A percentile compares a stretch with the other conserved stretches of the same genome.
These are phyloP conservation scores for Neocucurbitaria cava DNA, from an alignment of 2,329 filamentous ascomycete species.

Conservation along the genomic window DNA sequence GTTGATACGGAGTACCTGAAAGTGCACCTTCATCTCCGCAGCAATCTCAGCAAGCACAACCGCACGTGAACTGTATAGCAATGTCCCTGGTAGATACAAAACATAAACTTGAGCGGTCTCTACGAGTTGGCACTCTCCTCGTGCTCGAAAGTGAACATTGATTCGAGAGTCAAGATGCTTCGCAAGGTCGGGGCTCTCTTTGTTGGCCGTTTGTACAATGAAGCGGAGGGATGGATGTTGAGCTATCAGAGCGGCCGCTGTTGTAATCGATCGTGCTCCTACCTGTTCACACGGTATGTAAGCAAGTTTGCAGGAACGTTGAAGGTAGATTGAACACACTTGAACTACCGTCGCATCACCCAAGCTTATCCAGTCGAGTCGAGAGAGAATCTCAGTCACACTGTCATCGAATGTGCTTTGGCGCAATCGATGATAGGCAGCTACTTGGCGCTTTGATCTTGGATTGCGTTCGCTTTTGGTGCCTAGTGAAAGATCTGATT, in stretches of 20 bases:
- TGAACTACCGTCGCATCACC: constrained; percentile 1
- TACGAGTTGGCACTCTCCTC: neutral
- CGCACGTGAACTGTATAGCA: neutral
- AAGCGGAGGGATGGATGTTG: constrained; percentile 1
- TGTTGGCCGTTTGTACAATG: neutral
- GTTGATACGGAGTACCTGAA: constrained; percentile 38
- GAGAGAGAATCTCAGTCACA: neutral
- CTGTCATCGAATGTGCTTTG: neutral
- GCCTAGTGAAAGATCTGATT: neutral
- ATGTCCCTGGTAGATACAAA: neutral
- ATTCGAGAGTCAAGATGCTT: neutral
- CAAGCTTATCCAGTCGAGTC: constrained; percentile 2
- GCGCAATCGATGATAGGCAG: neutral
- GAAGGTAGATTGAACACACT: neutral
- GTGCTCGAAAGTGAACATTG: neutral
- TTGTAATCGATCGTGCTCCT: neutral
- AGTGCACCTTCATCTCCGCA: constrained; percentile 40
- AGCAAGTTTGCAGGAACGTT: neutral
- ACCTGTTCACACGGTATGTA: neutral
- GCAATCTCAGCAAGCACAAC: neutral
- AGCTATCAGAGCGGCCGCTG: neutral
- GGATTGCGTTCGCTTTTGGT: constrained; percentile 1
- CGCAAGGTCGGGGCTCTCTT: neutral
- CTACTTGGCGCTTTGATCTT: neutral
- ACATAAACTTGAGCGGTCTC: constrained; percentile 15